Base-by-base conservation (phyloP, 192 early-diverging fungal genomes). In the Powellomyces hirtus region DNA sequence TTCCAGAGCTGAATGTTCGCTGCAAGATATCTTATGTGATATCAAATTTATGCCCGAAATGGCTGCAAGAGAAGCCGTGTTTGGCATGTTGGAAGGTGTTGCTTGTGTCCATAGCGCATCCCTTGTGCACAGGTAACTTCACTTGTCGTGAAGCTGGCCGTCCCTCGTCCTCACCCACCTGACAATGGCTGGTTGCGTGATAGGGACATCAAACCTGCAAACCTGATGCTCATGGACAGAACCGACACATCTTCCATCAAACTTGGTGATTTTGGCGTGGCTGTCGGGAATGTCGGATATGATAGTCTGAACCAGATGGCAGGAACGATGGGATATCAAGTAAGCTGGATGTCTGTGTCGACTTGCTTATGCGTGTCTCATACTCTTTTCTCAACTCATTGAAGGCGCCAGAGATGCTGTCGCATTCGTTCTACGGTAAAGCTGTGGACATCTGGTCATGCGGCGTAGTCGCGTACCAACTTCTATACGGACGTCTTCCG, bases 341-440 rank as follows among this genome's bases (percentile, higher is more conserved):
- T 71, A 35, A 16, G 60, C 27, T 50, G 16, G 8, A 14, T 56
- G 22, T 18, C n/a, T 49, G 14, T 14, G n/a, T 7, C 26, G 4
- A 49, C n/a, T 49, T 2, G 3, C 46, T 14, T 24, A 7, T 24
- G 46, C 16, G 4, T 3, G 46, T 6, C 4, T 2, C 14, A 24
- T 49, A 3, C 26, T 18, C 46, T 49, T 16, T 24, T 7, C 16
- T 24, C 46, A 33, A 22, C 10, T 29, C 29, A 16, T 29, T 4
- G 3, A 11, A 68, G 73, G 77, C 80, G 0, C 80, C 80, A 27
- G 80, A 81, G 49, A 72, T 81, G 66, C 67, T 79, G 2, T 40
- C 64, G 24, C 66, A 62, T n/a, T 26, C 45, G 6, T 68, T 49
- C 31, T 81, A 81, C 62, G 76, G 79, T 5, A 70, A 59, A 50